Percentiles rank a stretch among this genome's conserved stretches.
These are phyloP conservation scores for Yarrowia divulgata DNA, from an alignment of 805 yeast genomes.

Conservation along the genomic window DNA sequence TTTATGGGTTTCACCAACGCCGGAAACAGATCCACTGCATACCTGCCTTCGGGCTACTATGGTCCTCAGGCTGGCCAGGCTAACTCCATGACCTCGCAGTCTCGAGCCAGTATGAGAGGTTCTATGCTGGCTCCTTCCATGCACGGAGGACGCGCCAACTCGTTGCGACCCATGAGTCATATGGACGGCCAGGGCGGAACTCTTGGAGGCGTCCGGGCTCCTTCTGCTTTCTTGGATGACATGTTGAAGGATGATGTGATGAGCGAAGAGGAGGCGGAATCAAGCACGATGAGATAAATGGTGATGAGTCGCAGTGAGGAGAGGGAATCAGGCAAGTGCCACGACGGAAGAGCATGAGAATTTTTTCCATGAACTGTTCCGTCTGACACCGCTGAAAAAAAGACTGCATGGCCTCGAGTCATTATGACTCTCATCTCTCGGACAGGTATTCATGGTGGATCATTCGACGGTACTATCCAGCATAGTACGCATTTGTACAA, in stretches of 20 bases:
- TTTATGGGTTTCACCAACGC: constrained; percentile 32
- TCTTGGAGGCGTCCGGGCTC: constrained; percentile 47
- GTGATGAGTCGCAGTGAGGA: not conserved
- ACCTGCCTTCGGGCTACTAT: constrained; percentile 48
- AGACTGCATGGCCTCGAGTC: too few relatives aligned
- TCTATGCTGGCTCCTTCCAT: constrained; percentile 23
- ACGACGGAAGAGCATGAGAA: too few relatives aligned
- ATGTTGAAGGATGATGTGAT: constrained; percentile 46
- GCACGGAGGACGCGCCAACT: constrained; percentile 16
- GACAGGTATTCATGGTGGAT: not conserved
- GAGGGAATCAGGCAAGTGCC: not conserved
- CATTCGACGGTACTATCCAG: not conserved
- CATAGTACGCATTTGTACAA: not conserved
- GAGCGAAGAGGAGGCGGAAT: constrained; percentile 31
- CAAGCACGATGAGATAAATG: too few relatives aligned
- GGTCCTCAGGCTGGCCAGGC: constrained; percentile 41
- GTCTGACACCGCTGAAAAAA: too few relatives aligned
- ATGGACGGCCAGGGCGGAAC: constrained; percentile 14
- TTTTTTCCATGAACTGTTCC: too few relatives aligned
- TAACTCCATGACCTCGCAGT: constrained; percentile 26
- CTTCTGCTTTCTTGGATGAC: constrained; percentile 52
- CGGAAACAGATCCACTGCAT: constrained; percentile 44
- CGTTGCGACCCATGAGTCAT: constrained; percentile 39
- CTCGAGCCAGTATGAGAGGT: constrained; percentile 36
- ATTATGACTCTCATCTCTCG: too few relatives aligned